Base-by-base conservation (phyloP, 192 early-diverging fungal species). In the Linderina pennispora region DNA sequence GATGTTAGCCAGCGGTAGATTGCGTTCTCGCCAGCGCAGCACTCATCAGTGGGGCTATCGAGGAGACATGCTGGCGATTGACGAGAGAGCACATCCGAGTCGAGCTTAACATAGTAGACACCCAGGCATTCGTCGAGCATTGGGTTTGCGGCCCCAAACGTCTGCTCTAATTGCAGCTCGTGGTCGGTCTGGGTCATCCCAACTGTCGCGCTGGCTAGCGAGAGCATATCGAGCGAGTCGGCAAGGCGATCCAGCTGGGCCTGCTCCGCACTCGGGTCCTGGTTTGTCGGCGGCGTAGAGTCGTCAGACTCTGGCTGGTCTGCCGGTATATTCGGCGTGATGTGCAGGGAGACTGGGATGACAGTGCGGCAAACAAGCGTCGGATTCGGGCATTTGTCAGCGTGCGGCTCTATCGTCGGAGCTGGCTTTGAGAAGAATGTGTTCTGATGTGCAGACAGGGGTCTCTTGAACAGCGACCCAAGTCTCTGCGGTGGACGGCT, bases 111-210 rank as follows among this genome's bases (percentile, higher is more conserved):
- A 31, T 71, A 71, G 53, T 33, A 50, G 25, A 71, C 56, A n/a
- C 44, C 51, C 7, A 71, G 44, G 24, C 67, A 71, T 19, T 48
- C 51, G 7, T 71, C 67, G 18, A 9, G 3, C 60, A 71, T 54
- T 1, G 67, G 60, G 11, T 50, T 15, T 15, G 48, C 3, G 15
- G 17, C 15, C 13, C 60, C 50, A 21, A 58, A 34, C n/a, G 63
- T 35, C 7, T 60, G 67, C 48, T 71, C 67, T 18, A 22, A 33
- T 1, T 48, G 35, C 10, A 48, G 55, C 35, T 71, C 67, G 5
- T 17, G 33, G 11, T 36, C 44, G 9, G 26, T 13, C 23, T 61
- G 45, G 5, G 55, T 36, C 0, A 23, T 14, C 23, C 31, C 15
- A n/a, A 38, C 52, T 8, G 36, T 24, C 2, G 37, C 31, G 9